Evolutionary conservation across 2,329 filamentous ascomycete species (phyloP).

Genomic region (Colletotrichum filicis): DNA sequence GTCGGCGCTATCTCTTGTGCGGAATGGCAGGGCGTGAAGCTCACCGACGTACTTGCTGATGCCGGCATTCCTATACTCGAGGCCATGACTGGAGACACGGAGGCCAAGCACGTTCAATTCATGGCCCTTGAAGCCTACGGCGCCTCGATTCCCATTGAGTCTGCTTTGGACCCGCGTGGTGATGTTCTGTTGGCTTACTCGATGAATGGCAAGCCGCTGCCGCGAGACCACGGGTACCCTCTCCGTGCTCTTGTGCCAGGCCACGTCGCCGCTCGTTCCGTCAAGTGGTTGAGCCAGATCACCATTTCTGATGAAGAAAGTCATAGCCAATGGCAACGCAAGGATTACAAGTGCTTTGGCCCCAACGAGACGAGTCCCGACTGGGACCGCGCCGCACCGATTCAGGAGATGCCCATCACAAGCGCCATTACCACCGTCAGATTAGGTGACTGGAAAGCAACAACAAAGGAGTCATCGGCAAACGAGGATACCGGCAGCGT

Average conservation of each 20-base stretch:
- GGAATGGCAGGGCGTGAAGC: slow-evolving; percentile 66
- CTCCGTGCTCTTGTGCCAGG: slow-evolving; percentile 72
- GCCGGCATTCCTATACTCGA: slow-evolving; percentile 60
- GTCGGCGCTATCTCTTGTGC: slow-evolving; percentile 70
- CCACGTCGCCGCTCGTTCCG: slow-evolving; percentile 73
- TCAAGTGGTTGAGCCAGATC: slow-evolving; percentile 76
- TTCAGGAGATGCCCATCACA: slow-evolving; percentile 76
- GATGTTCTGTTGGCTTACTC: slow-evolving; percentile 75
- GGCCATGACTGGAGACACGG: slow-evolving; percentile 47
- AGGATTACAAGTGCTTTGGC: slow-evolving; percentile 77
- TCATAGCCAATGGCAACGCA: slow-evolving; percentile 71
- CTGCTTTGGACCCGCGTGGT: slow-evolving; percentile 67
- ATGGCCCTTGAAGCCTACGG: slow-evolving; percentile 69
- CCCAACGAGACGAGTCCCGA: slow-evolving; percentile 70
- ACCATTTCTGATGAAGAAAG: slow-evolving; percentile 75
- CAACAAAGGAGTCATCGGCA: background rate
- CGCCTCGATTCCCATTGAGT: slow-evolving; percentile 69
- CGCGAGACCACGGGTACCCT: slow-evolving; percentile 74
- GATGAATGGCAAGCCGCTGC: slow-evolving; percentile 74
- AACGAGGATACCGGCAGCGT: background rate
- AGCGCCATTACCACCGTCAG: slow-evolving; percentile 69
- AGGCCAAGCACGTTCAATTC: slow-evolving; percentile 66
- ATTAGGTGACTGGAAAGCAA: slow-evolving; percentile 49
- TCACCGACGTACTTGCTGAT: slow-evolving; percentile 66
- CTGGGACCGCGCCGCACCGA: slow-evolving; percentile 71